Evolutionary conservation across 1,284 basidiomycete genomes (phyloP), one percentile per base, ranked within the genome.

Genomic region (Peniophora sp.): DNA sequence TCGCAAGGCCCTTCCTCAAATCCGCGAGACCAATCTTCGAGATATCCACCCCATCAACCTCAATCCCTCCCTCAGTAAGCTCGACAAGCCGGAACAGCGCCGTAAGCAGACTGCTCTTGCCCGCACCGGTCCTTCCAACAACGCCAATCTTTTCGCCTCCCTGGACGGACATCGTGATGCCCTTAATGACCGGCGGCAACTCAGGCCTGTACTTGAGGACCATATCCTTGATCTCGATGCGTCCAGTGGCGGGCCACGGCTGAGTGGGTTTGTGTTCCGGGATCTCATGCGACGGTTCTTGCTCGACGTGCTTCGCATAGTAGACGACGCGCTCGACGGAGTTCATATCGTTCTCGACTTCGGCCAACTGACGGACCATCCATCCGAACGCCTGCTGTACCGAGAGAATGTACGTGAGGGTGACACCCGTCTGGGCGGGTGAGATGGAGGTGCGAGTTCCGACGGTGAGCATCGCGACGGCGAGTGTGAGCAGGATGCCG

Each of bases 341-440:
- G 64, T 93, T 93, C 87, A 95, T 93, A 65, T 94, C 81, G 64
- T 95, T 94, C 67, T 95, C 90, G 14, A 92, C 83, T 61, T 93
- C 89, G 2, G 89, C 88, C 48, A 78, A 76, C 64, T 94, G 91
- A 20, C 89, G 81, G 46, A 94, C 82, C 62, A 92, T 77, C 87
- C 83, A 92, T 14, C 85, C 83, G 60, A 94, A 92, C 0, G 79
- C 66, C 70, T 83, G 81, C 63, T 89, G 84, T 2, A 87, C 78
- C 47, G 78, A 77, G 49, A 92, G 71, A 59, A 91, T 88, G 65
- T 91, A 92, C 1, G 87, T 85, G 17, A 91, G 67, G 10, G 81
- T 77, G 43, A 89, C 66, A 70, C 85, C 83, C 56, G 86, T 91
- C 59, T 91, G 81, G 2, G 89, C 76, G 0, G 93, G 86, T 0